phyloP scores from a whole-genome alignment of 805 yeast species.

The Pichia kluyveri region DNA sequence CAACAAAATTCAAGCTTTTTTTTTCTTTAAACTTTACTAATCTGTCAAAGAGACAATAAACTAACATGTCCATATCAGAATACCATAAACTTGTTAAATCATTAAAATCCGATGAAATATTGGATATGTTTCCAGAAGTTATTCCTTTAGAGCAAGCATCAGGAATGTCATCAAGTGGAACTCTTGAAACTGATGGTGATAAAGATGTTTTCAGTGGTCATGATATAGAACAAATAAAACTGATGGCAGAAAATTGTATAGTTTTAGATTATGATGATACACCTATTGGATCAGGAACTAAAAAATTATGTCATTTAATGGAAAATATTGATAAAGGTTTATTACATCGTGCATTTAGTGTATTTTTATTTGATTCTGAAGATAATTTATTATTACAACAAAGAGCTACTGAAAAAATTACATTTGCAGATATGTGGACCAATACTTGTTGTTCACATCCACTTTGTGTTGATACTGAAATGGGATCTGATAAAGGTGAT shows the following conservation, averaged over 20 bases:
- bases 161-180: conserved; percentile 40
- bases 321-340: conserved; percentile 77
- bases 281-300: conserved; percentile 90
- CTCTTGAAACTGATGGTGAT: conserved; percentile 20
- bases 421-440: conserved; percentile 97
- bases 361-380: conserved; percentile 77
- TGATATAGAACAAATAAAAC: conserved; percentile 85
- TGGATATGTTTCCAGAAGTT: conserved; percentile 55
- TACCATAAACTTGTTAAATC: conserved; percentile 49
- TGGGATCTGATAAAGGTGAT: conserved; percentile 41
- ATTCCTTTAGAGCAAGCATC: conserved; percentile 53
- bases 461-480: conserved; percentile 69
- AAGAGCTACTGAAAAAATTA: conserved; percentile 92
- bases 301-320: conserved; percentile 85
- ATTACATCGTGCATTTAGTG: conserved; percentile 92
- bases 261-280: conserved; percentile 81
- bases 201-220: conserved; percentile 66
- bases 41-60: neutral
- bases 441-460: conserved; percentile 99
- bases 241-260: conserved; percentile 96
- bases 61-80: conserved; percentile 6
- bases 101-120: conserved; percentile 40
- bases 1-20: too few species aligned
- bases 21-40: too few species aligned
- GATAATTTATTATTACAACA: conserved; percentile 81